Evolutionary conservation across 768 basidiomycete species (phyloP).

Genomic region (Paxillus rubicundulus): DNA sequence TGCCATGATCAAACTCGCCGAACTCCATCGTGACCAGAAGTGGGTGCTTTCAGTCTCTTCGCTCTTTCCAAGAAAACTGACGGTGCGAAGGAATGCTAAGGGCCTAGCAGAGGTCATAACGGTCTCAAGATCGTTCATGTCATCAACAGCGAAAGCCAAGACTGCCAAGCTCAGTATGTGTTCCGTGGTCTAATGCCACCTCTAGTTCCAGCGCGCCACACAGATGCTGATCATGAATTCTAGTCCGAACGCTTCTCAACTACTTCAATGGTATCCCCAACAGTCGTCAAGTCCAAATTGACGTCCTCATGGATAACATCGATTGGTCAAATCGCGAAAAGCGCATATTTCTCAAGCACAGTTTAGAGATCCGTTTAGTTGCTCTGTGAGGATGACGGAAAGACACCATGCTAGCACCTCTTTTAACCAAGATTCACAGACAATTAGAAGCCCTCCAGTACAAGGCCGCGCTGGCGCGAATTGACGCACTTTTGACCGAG

Average conservation of each 20-base stretch:
- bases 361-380: constrained; percentile 84
- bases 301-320: constrained; percentile 86
- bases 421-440: constrained; percentile 33
- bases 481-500: constrained; percentile 87
- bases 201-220: not conserved
- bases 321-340: constrained; percentile 91
- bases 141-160: constrained; percentile 94
- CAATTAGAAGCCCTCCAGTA: constrained; percentile 75
- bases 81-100: constrained; percentile 63
- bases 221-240: not conserved
- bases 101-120: constrained; percentile 86
- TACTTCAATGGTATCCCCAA: constrained; percentile 80
- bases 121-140: constrained; percentile 81
- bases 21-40: constrained; percentile 85
- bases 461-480: constrained; percentile 75
- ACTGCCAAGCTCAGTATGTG: constrained; percentile 86
- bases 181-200: not conserved
- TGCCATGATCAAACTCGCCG: constrained; percentile 82
- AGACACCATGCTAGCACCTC: not conserved
- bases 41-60: constrained; percentile 34
- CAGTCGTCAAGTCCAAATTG: constrained; percentile 73
- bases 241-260: constrained; percentile 92
- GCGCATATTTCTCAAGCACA: constrained; percentile 94
- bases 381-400: constrained; percentile 48
- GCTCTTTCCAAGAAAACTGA: not conserved